These are phyloP conservation scores for Trichophyton equinum DNA, from an alignment of 2,329 filamentous ascomycete species.

Conservation along the genomic window DNA sequence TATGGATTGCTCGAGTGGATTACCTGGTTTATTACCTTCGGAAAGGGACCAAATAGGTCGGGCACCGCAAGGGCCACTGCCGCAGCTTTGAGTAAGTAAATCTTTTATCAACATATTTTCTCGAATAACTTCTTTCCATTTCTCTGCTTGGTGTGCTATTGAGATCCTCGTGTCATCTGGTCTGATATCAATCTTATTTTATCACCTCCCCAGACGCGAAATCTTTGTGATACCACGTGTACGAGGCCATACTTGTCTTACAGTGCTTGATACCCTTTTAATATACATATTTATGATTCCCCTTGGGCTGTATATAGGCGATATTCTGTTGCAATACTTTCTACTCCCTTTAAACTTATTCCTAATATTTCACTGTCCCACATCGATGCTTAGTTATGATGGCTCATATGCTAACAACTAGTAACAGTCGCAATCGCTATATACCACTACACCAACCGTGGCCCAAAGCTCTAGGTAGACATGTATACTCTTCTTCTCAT, in stretches of 20 bases:
- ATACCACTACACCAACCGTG: slow-evolving; percentile 24
- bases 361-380: background rate
- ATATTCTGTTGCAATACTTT: background rate
- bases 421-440: slow-evolving; percentile 14
- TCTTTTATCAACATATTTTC: slow-evolving; percentile 8
- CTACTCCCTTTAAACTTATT: background rate
- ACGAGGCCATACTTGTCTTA: background rate
- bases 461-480: slow-evolving; percentile 21
- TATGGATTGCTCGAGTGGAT: slow-evolving; percentile 25
- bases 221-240: background rate
- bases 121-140: slow-evolving; percentile 1
- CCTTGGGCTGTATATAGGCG: background rate
- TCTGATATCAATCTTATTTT: background rate
- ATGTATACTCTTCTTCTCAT: background rate
- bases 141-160: background rate
- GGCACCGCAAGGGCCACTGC: slow-evolving; percentile 26
- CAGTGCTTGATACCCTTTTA: background rate
- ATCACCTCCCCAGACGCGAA: background rate
- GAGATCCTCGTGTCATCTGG: background rate
- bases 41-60: slow-evolving; percentile 28
- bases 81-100: slow-evolving; percentile 30
- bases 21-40: slow-evolving; percentile 29
- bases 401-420: background rate
- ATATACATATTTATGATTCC: background rate
- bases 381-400: background rate